These are phyloP conservation scores for Beauveria pseudobassiana DNA, from an alignment of 2,329 filamentous ascomycete species.

Conservation along the genomic window DNA sequence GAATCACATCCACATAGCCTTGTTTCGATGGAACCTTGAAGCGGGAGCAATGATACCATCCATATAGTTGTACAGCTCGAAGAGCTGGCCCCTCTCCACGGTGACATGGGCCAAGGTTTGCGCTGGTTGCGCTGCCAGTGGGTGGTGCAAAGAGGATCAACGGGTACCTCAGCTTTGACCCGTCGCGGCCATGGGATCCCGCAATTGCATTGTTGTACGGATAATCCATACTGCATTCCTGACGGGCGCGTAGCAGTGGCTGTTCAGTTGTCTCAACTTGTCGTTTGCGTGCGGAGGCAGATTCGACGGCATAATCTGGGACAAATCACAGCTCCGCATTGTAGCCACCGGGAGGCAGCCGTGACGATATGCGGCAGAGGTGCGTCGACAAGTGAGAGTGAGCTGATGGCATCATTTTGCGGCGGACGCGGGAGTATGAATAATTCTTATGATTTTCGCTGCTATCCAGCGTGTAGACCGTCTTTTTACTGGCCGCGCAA, in stretches of 20 bases:
- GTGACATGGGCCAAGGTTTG: not conserved
- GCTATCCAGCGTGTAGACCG: not conserved
- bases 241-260: not conserved
- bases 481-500: too few relatives aligned
- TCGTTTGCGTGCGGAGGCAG: not conserved
- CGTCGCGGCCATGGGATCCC: too few relatives aligned
- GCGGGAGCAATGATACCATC: not conserved
- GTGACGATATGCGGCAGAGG: not conserved
- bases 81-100: not conserved
- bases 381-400: too few relatives aligned
- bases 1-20: not conserved
- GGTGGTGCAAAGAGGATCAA: not conserved
- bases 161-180: not conserved
- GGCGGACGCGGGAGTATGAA: too few relatives aligned
- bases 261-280: not conserved
- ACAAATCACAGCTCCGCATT: slow-evolving; percentile 9
- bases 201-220: too few relatives aligned
- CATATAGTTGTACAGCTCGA: not conserved
- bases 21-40: not conserved
- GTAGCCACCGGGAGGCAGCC: too few relatives aligned
- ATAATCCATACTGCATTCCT: not conserved
- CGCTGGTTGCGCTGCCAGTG: not conserved
- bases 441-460: not conserved
- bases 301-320: slow-evolving; percentile 3
- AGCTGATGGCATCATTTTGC: not conserved